Conservation (phyloP, 2,329 filamentous ascomycete species). For the Emmonsia crescens region DNA sequence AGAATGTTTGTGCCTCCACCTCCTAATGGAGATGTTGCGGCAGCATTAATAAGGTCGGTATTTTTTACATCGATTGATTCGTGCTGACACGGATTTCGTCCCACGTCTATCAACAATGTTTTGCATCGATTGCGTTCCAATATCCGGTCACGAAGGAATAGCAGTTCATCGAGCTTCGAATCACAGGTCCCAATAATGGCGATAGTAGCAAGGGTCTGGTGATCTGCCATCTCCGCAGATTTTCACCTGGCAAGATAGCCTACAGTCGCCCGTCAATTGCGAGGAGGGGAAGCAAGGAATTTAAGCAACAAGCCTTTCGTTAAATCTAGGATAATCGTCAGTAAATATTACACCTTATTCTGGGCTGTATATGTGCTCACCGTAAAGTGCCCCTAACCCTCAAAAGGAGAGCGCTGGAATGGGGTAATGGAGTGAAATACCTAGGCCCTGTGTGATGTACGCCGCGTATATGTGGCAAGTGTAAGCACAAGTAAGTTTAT, state of each 20-base stretch:
- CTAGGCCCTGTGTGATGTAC: not conserved
- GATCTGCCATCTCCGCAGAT: not conserved
- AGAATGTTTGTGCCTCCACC: conserved; percentile 19
- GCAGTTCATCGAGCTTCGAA: conserved; percentile 51
- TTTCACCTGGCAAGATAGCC: not conserved
- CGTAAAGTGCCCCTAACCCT: not conserved
- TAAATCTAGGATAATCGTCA: not conserved
- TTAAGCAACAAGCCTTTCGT: not conserved
- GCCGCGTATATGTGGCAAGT: not conserved
- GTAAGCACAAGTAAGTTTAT: not conserved
- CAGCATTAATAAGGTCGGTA: conserved; percentile 27
- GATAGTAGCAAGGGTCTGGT: conserved; percentile 28
- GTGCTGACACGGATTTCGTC: conserved; percentile 35
- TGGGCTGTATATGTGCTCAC: not conserved
- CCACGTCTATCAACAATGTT: conserved; percentile 47
- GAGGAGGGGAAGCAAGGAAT: not conserved
- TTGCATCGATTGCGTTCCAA: conserved; percentile 19
- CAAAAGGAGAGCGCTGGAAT: not conserved
- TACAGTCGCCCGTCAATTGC: not conserved
- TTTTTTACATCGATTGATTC: conserved; percentile 40
- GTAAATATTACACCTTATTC: not conserved
- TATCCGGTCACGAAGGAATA: conserved; percentile 44
- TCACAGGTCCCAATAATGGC: conserved; percentile 54
- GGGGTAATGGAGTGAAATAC: not conserved
- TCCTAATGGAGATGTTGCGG: conserved; percentile 20